A percentile compares a stretch with the other conserved stretches of the same genome.
Evolutionary conservation across 345 rosid genomes (phyloP).

Genomic region (Litchi chinensis): DNA sequence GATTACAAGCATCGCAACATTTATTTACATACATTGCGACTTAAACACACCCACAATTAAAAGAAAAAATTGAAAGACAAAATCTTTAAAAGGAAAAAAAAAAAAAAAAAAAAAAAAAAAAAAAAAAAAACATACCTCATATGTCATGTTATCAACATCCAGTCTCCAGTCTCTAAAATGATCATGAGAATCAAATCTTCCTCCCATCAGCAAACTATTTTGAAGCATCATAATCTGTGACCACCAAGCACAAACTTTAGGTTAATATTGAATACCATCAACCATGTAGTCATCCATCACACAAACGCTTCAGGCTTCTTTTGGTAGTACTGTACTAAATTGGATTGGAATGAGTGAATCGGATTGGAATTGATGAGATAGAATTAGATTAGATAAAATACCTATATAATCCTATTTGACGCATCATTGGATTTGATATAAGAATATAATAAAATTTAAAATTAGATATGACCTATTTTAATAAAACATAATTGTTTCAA

Average conservation of each 20-base stretch:
- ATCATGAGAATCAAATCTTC: conserved; percentile 40
- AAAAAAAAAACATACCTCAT: conserved; percentile 43
- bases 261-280: not conserved
- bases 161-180: conserved; percentile 57
- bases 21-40: not conserved
- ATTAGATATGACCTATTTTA: too few relatives aligned
- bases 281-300: not conserved
- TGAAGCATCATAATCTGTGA: conserved; percentile 57
- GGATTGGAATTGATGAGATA: too few relatives aligned
- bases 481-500: too few relatives aligned
- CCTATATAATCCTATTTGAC: too few relatives aligned
- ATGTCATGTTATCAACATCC: conserved; percentile 60
- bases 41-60: not conserved
- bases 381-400: too few relatives aligned
- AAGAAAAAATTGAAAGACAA: not conserved
- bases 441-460: too few relatives aligned
- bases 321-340: too few relatives aligned
- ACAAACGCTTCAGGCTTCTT: too few relatives aligned
- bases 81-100: not conserved
- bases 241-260: not conserved
- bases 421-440: too few relatives aligned
- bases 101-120: not conserved
- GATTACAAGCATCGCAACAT: not conserved
- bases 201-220: conserved; percentile 50
- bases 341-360: too few relatives aligned